Percentiles rank a stretch among this genome's conserved stretches.
phyloP scores from a whole-genome alignment of 768 basidiomycete genomes.

The Boletellus emodensis region DNA sequence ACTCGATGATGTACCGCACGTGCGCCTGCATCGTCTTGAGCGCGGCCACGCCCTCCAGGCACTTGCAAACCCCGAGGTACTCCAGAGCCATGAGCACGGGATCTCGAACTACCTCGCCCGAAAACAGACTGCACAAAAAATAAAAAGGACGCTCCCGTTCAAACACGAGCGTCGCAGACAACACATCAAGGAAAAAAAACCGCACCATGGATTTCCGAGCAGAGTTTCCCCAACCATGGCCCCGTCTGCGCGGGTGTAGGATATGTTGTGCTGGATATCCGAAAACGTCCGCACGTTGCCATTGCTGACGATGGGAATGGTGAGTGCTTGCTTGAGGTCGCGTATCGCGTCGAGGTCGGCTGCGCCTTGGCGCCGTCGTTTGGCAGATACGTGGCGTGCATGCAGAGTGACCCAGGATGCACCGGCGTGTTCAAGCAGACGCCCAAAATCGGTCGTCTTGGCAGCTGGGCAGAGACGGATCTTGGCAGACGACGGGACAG shows the following conservation, averaged over 20 bases:
- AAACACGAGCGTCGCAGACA: background rate
- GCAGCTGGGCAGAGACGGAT: conserved; percentile 51
- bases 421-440: conserved; percentile 58
- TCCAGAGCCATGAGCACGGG: conserved; percentile 65
- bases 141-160: too few relatives aligned
- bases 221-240: conserved; percentile 81
- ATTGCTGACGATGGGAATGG: conserved; percentile 67
- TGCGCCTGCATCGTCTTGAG: conserved; percentile 56
- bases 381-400: conserved; percentile 67
- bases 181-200: too few relatives aligned
- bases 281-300: conserved; percentile 66
- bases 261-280: conserved; percentile 53
- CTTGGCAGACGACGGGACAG: conserved; percentile 64
- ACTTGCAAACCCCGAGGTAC: conserved; percentile 59
- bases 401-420: conserved; percentile 72
- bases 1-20: conserved; percentile 62
- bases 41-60: conserved; percentile 47
- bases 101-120: conserved; percentile 46
- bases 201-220: conserved; percentile 68
- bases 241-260: conserved; percentile 62
- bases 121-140: conserved; percentile 48
- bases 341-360: conserved; percentile 64
- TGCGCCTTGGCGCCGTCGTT: conserved; percentile 64
- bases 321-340: conserved; percentile 46
- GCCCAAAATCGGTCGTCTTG: conserved; percentile 54